Evolutionary conservation across 2,329 filamentous ascomycete species (phyloP).

Genomic region (Colletotrichum eremochloae): DNA sequence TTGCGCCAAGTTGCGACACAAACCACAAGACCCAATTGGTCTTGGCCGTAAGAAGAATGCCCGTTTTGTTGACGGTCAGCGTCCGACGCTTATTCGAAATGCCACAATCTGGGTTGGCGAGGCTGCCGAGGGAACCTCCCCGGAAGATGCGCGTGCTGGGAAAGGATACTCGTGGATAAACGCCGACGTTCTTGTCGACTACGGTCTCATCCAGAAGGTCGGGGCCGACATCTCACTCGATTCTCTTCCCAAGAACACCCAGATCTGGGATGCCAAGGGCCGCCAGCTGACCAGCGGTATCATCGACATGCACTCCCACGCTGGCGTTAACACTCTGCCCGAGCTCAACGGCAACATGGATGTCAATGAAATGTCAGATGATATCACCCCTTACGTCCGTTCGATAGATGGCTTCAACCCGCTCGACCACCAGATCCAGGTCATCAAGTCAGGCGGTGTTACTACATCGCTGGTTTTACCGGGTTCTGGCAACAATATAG

Average conservation of each 20-base stretch:
- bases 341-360: slow-evolving; percentile 67
- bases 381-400: slow-evolving; percentile 77
- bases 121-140: slow-evolving; percentile 63
- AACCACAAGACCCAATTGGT: slow-evolving; percentile 68
- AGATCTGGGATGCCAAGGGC: slow-evolving; percentile 70
- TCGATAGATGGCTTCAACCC: slow-evolving; percentile 76
- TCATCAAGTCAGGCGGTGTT: slow-evolving; percentile 80
- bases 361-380: slow-evolving; percentile 72
- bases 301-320: slow-evolving; percentile 80
- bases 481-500: slow-evolving; percentile 80
- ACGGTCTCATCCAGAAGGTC: slow-evolving; percentile 72
- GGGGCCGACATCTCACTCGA: slow-evolving; percentile 57
- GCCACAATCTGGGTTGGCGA: slow-evolving; percentile 77
- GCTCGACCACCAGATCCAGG: slow-evolving; percentile 73
- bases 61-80: slow-evolving; percentile 69
- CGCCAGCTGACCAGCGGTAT: slow-evolving; percentile 75
- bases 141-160: slow-evolving; percentile 68
- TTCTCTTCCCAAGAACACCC: slow-evolving; percentile 60
- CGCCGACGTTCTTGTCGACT: slow-evolving; percentile 72
- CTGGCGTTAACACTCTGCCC: slow-evolving; percentile 71
- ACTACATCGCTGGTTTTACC: slow-evolving; percentile 77
- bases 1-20: slow-evolving; percentile 67
- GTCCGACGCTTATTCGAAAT: slow-evolving; percentile 74
- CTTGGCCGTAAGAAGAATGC: slow-evolving; percentile 70
- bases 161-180: slow-evolving; percentile 71